phyloP scores from a whole-genome alignment of 2,329 filamentous ascomycete genomes.

The Lecanicillium sp. region DNA sequence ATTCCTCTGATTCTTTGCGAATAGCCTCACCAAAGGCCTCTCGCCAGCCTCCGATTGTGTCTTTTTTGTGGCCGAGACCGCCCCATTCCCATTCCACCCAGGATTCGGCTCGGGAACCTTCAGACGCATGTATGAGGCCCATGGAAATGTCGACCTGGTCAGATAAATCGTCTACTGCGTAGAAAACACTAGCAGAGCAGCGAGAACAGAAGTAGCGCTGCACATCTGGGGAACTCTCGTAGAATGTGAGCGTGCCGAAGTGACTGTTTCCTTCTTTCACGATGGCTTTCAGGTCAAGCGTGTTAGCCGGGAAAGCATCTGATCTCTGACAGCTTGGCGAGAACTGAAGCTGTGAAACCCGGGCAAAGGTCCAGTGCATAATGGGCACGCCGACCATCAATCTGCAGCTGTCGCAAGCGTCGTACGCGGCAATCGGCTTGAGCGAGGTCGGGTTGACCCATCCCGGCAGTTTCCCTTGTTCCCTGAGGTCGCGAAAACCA shows the following conservation, averaged over 20 bases:
- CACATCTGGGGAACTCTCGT: constrained; percentile 37
- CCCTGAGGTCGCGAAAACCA: constrained; percentile 24
- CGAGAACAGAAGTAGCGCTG: constrained; percentile 43
- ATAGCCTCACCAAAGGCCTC: constrained; percentile 26
- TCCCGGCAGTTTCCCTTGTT: constrained; percentile 28
- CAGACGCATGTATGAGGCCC: constrained; percentile 36
- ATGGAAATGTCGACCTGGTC: constrained; percentile 38
- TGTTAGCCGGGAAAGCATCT: constrained; percentile 15
- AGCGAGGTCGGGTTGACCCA: constrained; percentile 38
- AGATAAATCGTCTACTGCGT: constrained; percentile 31
- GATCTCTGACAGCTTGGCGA: background rate
- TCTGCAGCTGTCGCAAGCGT: constrained; percentile 44
- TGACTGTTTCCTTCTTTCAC: constrained; percentile 25
- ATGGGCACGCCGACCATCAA: constrained; percentile 36
- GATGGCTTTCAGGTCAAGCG: constrained; percentile 27
- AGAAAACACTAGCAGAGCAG: constrained; percentile 44
- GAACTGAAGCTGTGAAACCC: constrained; percentile 35
- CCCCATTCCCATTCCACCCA: constrained; percentile 38
- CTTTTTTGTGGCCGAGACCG: constrained; percentile 24
- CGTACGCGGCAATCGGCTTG: constrained; percentile 34
- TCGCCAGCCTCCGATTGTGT: constrained; percentile 37
- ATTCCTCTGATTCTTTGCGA: constrained; percentile 30
- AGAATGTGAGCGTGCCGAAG: constrained; percentile 38
- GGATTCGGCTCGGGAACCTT: constrained; percentile 41
- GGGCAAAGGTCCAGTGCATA: constrained; percentile 38